Conservation (phyloP, 306 rosid species). For the Cajanus cajan region DNA sequence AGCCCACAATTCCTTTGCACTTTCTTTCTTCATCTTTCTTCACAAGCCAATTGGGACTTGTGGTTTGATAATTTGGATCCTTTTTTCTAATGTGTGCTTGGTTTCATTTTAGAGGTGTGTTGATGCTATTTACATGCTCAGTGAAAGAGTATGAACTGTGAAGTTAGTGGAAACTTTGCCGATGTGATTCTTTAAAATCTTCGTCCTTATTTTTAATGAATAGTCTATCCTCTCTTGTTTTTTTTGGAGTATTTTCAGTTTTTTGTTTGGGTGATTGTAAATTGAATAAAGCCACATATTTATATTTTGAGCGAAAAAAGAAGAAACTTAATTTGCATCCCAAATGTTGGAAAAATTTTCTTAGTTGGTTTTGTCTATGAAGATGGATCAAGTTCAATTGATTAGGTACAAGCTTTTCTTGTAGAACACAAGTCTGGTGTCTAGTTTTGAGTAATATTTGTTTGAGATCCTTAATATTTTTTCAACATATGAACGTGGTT, state of each 20-base stretch:
- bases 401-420: slow-evolving; percentile 1
- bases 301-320: not conserved
- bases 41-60: too few relatives aligned
- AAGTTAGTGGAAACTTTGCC: not conserved
- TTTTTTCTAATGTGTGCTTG: not conserved
- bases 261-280: slow-evolving; percentile 12
- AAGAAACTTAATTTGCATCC: not conserved
- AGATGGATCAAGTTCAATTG: not conserved
- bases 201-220: not conserved
- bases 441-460: not conserved
- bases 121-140: not conserved
- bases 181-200: not conserved
- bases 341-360: not conserved
- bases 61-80: not conserved
- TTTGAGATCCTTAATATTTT: slow-evolving; percentile 9
- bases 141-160: not conserved
- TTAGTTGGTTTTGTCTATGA: not conserved
- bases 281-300: too few relatives aligned
- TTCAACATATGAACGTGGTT: not conserved
- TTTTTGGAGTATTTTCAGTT: not conserved
- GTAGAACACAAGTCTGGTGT: slow-evolving; percentile 1
- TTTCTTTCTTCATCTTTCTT: too few relatives aligned
- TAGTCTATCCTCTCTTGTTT: not conserved
- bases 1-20: too few relatives aligned
- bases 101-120: not conserved